Evolutionary conservation across 2,329 filamentous ascomycete genomes (phyloP).

Genomic region (Cladosporium halotolerans): DNA sequence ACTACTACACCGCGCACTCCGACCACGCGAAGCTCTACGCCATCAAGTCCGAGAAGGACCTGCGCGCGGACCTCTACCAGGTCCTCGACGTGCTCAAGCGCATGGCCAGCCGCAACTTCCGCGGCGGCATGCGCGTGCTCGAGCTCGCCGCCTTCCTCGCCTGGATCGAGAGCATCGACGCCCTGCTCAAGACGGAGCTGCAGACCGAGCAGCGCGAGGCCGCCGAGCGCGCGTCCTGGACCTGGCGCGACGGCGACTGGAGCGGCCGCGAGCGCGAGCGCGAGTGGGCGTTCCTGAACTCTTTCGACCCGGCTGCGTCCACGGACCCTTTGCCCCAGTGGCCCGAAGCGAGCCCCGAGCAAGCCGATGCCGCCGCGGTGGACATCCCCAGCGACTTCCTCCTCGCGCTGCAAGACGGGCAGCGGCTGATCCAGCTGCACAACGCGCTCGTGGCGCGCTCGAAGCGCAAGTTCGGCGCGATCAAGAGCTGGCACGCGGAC

Average conservation of each 20-base stretch:
- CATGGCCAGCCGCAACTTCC: slow-evolving; percentile 82
- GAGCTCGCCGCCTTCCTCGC: slow-evolving; percentile 68
- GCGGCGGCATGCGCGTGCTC: slow-evolving; percentile 69
- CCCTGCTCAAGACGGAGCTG: slow-evolving; percentile 70
- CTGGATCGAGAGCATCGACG: slow-evolving; percentile 75
- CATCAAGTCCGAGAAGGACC: slow-evolving; percentile 80
- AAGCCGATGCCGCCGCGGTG: slow-evolving; percentile 4
- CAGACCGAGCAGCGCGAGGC: slow-evolving; percentile 68
- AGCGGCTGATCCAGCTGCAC: slow-evolving; percentile 78
- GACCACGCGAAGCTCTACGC: slow-evolving; percentile 76
- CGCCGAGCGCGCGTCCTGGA: slow-evolving; percentile 63
- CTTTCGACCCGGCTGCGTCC: slow-evolving; percentile 56
- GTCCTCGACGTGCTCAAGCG: slow-evolving; percentile 89
- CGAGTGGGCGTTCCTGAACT: slow-evolving; percentile 73
- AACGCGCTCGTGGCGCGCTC: slow-evolving; percentile 84
- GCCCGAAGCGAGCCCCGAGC: slow-evolving; percentile 39
- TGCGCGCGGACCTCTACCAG: slow-evolving; percentile 74
- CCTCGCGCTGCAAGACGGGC: slow-evolving; percentile 65
- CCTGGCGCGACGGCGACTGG: slow-evolving; percentile 73
- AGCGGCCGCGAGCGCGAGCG: slow-evolving; percentile 67
- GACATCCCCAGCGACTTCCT: slow-evolving; percentile 59
- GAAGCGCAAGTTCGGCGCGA: slow-evolving; percentile 78
- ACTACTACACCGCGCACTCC: slow-evolving; percentile 93
- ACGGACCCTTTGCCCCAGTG: slow-evolving; percentile 59
- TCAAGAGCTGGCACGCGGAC: slow-evolving; percentile 84